Evolutionary conservation across 148 eudicot genomes (phyloP), one percentile per base, ranked within the genome.

Genomic region (Fagopyrum esculentum): DNA sequence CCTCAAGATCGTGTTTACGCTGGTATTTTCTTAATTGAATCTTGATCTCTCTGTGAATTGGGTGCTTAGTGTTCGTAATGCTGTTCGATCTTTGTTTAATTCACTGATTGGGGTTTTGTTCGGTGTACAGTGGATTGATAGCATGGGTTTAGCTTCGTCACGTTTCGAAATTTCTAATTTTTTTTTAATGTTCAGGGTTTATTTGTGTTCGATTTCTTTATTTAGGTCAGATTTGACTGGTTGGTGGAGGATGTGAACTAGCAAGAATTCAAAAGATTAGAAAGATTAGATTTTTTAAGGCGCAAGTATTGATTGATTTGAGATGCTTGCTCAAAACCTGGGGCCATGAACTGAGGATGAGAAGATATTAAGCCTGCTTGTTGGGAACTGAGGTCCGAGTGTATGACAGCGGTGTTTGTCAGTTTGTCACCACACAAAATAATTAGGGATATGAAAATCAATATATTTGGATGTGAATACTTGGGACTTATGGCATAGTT

Each of bases 1-100:
- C 91, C 98, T 43, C 84, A 87, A 17, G 92, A 94, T 85, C 96
- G 97, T 46, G 68, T 64, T 6, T 84, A 94, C 81, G 98, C 98
- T 45, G 78, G 98, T 91, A 75, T 29, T 16, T 35, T 46, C 29
- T 59, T 51, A 73, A 29, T 60, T 5, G 40, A 35, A 35, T 59
- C 17, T 5, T 45, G n/a, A 7, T 57, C 8, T 57, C 30, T 57
- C 9, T 57, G 30, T 57, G 6, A 11, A 30, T 6, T 30, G 3
- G 44, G 15, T 11, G 69, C 44, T 61, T 61, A 26, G 16, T 61
- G 69, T 12, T 61, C 44, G 15, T 9, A 64, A 64, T 64, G 70
- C 46, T 64, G 70, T 40, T 35, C 17, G 45, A 64, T 64, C 69
- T 64, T 40, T 40, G 70, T 45, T 64, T 64, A 35, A 40, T 64